phyloP scores from a whole-genome alignment of 106 monocot species.

The Dioscorea dumetorum region DNA sequence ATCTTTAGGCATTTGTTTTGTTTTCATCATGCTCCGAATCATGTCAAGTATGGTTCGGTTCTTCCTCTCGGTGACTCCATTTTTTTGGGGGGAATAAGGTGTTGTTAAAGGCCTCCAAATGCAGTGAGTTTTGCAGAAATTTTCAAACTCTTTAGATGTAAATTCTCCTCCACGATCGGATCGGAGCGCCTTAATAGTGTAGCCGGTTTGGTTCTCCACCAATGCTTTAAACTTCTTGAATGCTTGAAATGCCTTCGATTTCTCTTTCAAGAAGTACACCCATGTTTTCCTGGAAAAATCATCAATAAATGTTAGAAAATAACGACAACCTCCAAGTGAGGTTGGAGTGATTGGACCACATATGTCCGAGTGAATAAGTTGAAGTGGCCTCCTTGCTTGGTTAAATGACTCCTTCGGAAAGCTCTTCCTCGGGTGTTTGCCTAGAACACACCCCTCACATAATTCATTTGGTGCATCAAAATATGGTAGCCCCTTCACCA shows the following conservation, averaged over 20 bases:
- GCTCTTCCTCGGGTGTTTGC: constrained; percentile 1
- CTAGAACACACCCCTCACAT: constrained; percentile 3
- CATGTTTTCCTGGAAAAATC: no score
- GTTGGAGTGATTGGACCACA: no score
- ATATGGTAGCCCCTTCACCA: constrained; percentile 7
- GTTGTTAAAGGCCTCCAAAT: neutral
- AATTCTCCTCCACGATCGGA: neutral
- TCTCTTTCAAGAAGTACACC: no score
- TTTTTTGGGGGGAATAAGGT: constrained; percentile 4
- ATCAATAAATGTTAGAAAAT: no score
- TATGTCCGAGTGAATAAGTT: neutral
- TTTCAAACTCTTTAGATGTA: no score
- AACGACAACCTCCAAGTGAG: no score
- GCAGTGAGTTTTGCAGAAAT: neutral
- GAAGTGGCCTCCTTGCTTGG: neutral
- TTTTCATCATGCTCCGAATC: constrained; percentile 2
- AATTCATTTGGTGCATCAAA: neutral
- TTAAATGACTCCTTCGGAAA: constrained; percentile 5
- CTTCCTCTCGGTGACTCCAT: neutral
- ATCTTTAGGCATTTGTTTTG: neutral
- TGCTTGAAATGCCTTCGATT: no score
- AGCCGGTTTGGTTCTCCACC: no score
- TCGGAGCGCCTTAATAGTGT: neutral
- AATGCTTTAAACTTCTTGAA: no score
- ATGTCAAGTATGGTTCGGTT: neutral